phyloP scores from a whole-genome alignment of 768 basidiomycete species.

The Macrolepiota albuminosa region DNA sequence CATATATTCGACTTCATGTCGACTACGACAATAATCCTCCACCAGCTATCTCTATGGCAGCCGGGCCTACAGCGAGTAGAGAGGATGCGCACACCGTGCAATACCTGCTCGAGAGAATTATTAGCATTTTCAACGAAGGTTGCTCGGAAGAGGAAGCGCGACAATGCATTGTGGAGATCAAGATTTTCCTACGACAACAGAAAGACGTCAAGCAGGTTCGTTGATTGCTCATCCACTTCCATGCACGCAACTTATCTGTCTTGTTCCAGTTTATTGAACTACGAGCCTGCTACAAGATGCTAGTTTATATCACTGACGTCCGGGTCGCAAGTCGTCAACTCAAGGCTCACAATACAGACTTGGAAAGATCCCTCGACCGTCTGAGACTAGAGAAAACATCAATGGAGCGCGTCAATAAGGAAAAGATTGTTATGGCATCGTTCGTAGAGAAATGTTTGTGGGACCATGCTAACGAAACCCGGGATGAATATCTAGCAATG shows the following conservation, averaged over 20 bases:
- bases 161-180: conserved; percentile 46
- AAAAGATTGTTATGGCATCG: conserved; percentile 49
- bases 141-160: conserved; percentile 46
- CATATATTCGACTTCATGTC: conserved; percentile 49
- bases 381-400: conserved; percentile 31
- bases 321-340: conserved; percentile 29
- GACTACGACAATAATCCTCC: conserved; percentile 38
- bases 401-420: conserved; percentile 27
- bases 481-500: conserved; percentile 35
- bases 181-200: conserved; percentile 40
- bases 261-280: conserved; percentile 44
- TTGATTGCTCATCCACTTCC: not conserved
- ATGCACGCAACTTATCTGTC: not conserved
- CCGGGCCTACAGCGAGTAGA: conserved; percentile 33
- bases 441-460: conserved; percentile 49
- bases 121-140: conserved; percentile 50
- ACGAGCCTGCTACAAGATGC: conserved; percentile 42
- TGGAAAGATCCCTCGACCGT: conserved; percentile 25
- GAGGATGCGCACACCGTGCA: conserved; percentile 2
- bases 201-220: conserved; percentile 39
- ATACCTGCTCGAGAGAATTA: conserved; percentile 48
- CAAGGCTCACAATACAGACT: conserved; percentile 27
- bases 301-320: conserved; percentile 46
- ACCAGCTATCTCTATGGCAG: conserved; percentile 25
- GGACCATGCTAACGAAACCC: conserved; percentile 45